These are phyloP conservation scores for Daucus carota DNA, from an alignment of 129 eudicot species.

Conservation along the genomic window DNA sequence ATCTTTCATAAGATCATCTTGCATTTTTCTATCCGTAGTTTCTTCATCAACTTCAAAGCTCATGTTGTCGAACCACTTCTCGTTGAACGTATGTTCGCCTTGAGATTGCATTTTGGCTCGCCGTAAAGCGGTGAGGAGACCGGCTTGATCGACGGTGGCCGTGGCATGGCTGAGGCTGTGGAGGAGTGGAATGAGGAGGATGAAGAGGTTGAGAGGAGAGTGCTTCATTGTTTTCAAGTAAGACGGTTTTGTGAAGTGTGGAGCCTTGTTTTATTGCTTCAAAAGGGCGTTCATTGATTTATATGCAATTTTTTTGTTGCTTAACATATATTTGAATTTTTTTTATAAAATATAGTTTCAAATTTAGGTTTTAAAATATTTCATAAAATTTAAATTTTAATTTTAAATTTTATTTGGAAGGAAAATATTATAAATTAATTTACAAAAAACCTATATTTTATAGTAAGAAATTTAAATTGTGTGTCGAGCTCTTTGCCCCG, in stretches of 20 bases:
- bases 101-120: constrained; percentile 25
- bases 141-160: constrained; percentile 27
- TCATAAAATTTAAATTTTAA: too few relatives aligned
- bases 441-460: too few relatives aligned
- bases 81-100: not conserved
- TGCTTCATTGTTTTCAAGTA: not conserved
- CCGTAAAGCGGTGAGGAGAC: constrained; percentile 33
- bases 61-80: constrained; percentile 13
- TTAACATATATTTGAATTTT: too few relatives aligned
- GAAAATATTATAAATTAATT: too few relatives aligned
- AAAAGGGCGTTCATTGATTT: too few relatives aligned
- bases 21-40: constrained; percentile 35
- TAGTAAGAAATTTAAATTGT: too few relatives aligned
- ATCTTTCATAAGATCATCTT: constrained; percentile 39
- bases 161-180: constrained; percentile 25
- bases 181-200: constrained; percentile 17
- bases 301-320: too few relatives aligned
- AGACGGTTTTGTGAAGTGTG: not conserved
- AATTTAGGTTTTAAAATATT: too few relatives aligned
- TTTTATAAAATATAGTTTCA: too few relatives aligned
- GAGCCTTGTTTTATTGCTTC: not conserved
- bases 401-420: too few relatives aligned
- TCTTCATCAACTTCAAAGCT: constrained; percentile 4
- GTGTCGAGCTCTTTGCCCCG: too few relatives aligned
- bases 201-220: constrained; percentile 17